Conservation (phyloP, 2,329 filamentous ascomycete genomes). For the Diaporthe caulivora region DNA sequence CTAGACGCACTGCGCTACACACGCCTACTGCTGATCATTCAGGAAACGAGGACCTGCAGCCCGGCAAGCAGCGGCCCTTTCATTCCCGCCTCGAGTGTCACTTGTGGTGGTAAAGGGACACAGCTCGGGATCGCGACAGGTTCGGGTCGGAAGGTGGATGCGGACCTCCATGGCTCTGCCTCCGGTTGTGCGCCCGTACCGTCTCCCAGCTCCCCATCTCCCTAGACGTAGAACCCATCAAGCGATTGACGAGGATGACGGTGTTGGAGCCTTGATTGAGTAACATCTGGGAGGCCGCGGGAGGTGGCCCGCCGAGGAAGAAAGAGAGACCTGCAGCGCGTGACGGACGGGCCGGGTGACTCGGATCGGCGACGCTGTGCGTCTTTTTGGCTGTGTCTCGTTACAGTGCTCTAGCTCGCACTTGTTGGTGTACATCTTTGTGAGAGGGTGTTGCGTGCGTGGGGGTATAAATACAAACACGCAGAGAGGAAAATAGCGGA, state of each 20-base stretch:
- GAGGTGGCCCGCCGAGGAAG: neutral
- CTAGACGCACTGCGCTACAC: neutral
- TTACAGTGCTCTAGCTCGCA: conserved; percentile 6
- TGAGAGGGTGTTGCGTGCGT: conserved; percentile 1
- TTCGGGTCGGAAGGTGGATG: conserved; percentile 13
- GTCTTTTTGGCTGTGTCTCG: neutral
- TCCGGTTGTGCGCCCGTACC: neutral
- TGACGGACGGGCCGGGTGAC: conserved; percentile 11
- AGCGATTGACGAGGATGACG: neutral
- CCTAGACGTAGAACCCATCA: neutral
- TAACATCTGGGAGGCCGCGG: neutral
- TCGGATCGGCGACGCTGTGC: conserved; percentile 13
- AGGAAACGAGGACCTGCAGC: neutral
- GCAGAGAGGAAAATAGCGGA: neutral
- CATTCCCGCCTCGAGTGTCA: neutral
- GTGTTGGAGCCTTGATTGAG: neutral
- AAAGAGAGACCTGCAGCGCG: neutral
- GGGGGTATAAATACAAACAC: neutral
- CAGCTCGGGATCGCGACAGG: neutral
- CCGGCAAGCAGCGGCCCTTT: neutral
- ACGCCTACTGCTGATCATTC: neutral
- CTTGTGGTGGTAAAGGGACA: neutral
- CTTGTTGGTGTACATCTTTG: neutral
- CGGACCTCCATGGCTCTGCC: neutral
- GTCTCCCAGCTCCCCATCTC: neutral